phyloP scores from a whole-genome alignment of 1,139 yeast genomes.

The Wickerhamiella pararugosa region DNA sequence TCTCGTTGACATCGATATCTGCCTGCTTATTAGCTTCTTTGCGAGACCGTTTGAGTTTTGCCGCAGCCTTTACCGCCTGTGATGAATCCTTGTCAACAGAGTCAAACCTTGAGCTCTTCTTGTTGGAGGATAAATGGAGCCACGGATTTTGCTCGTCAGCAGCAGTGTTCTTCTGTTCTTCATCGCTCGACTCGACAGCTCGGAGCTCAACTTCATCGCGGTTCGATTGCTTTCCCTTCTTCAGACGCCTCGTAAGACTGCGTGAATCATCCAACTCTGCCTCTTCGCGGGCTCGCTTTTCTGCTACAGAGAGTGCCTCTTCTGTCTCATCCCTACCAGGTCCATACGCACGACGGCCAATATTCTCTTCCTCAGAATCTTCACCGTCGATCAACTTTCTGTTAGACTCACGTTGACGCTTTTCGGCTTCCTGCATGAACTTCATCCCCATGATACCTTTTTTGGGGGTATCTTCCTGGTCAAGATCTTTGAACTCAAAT shows the following conservation, averaged over 20 bases:
- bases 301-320: slow-evolving; percentile 26
- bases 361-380: slow-evolving; percentile 34
- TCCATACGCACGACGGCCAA: slow-evolving; percentile 72
- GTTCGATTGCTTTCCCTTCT: slow-evolving; percentile 16
- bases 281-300: slow-evolving; percentile 29
- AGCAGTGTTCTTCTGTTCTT: slow-evolving; percentile 5
- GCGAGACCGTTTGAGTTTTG: slow-evolving; percentile 34
- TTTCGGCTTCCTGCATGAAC: slow-evolving; percentile 68
- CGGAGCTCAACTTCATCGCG: slow-evolving; percentile 2
- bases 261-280: slow-evolving; percentile 40
- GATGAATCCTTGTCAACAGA: slow-evolving; percentile 46
- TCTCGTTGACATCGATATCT: slow-evolving; percentile 35
- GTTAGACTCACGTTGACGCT: slow-evolving; percentile 15
- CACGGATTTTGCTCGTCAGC: slow-evolving; percentile 43
- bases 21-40: slow-evolving; percentile 27
- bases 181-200: slow-evolving; percentile 3
- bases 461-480: slow-evolving; percentile 35
- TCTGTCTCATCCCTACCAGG: slow-evolving; percentile 41
- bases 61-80: slow-evolving; percentile 30
- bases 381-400: slow-evolving; percentile 25
- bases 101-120: slow-evolving; percentile 10
- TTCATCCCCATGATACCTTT: slow-evolving; percentile 90
- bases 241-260: slow-evolving; percentile 31
- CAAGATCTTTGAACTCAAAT: slow-evolving; percentile 19
- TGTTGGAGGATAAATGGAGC: slow-evolving; percentile 29